Conservation (phyloP, 495 filamentous ascomycete species). For the Gamarada debralockiae region DNA sequence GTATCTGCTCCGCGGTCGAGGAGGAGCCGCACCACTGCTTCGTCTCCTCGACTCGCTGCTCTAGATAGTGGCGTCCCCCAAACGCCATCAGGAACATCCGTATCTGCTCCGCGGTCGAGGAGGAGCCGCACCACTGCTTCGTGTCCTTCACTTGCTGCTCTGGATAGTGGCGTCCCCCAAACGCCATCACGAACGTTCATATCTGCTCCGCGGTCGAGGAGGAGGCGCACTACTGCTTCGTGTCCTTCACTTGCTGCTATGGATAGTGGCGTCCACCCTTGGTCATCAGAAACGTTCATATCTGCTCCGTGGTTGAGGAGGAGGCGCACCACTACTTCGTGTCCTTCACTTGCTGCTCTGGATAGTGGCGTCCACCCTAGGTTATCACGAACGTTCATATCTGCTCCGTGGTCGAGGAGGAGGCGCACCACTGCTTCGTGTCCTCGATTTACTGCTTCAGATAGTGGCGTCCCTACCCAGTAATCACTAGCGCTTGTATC, state of each 20-base stretch:
- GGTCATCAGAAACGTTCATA: background rate
- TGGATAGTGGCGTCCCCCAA: slow-evolving; percentile 10
- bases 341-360: background rate
- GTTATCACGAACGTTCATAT: background rate
- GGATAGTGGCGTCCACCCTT: background rate
- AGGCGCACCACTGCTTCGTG: background rate
- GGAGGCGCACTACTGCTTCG: background rate
- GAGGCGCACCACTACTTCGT: slow-evolving; percentile 8
- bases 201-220: slow-evolving; percentile 4
- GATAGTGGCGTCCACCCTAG: background rate
- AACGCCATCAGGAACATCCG: slow-evolving; percentile 18
- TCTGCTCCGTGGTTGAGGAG: slow-evolving; percentile 9
- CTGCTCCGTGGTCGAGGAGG: background rate
- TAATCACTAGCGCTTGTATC: background rate
- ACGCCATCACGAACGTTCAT: background rate
- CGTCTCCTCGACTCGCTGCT: slow-evolving; percentile 16
- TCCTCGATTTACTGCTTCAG: background rate
- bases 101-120: slow-evolving; percentile 38
- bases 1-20: slow-evolving; percentile 7
- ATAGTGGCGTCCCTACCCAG: background rate
- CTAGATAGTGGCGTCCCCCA: background rate
- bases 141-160: slow-evolving; percentile 13
- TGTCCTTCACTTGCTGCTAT: background rate
- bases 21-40: slow-evolving; percentile 18
- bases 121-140: slow-evolving; percentile 27